phyloP scores from a whole-genome alignment of 2,329 filamentous ascomycete species.

The Fusarium foetens region DNA sequence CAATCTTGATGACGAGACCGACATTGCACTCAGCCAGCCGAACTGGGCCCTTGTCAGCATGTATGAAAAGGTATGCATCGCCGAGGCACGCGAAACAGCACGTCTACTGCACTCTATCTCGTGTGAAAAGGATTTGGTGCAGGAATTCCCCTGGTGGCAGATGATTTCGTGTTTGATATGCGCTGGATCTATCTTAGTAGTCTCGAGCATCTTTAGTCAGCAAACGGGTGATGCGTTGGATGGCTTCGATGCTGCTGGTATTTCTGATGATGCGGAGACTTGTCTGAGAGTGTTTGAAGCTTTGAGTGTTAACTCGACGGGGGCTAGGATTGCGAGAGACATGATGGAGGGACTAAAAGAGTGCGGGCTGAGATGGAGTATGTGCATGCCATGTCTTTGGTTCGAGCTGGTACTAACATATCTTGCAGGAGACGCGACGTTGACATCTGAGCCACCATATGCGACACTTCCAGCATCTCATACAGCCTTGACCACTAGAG shows the following conservation, averaged over 20 bases:
- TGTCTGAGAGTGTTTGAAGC: neutral
- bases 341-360: neutral
- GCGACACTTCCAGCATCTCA: neutral
- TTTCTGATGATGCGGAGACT: neutral
- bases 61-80: neutral
- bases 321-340: neutral
- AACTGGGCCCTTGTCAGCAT: neutral
- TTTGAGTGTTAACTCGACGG: neutral
- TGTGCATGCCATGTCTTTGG: neutral
- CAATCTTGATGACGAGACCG: neutral
- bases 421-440: neutral
- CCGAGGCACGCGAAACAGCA: neutral
- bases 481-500: neutral
- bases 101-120: neutral
- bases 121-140: neutral
- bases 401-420: rapidly evolving
- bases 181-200: neutral
- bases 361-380: neutral
- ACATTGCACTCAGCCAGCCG: neutral
- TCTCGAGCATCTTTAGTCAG: neutral
- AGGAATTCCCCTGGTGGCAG: neutral
- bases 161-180: neutral
- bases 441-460: neutral
- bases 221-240: neutral
- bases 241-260: neutral